phyloP scores from a whole-genome alignment of 1,284 basidiomycete genomes.

The Boletus semigastroideus region DNA sequence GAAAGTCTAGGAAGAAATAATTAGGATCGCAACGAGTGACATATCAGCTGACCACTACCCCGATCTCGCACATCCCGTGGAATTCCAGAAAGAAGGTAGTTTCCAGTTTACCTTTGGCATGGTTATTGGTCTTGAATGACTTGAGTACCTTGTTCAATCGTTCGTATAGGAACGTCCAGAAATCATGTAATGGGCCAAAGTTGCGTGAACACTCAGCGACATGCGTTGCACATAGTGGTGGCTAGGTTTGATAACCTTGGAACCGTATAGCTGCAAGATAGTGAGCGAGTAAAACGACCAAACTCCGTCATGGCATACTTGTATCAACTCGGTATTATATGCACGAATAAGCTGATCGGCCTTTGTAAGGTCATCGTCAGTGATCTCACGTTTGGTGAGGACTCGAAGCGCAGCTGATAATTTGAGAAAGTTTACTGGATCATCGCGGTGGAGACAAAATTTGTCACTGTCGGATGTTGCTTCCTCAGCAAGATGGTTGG shows the following conservation, averaged over 20 bases:
- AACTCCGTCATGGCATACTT: too few relatives aligned
- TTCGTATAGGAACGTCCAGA: constrained; percentile 30
- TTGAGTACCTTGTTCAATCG: constrained; percentile 30
- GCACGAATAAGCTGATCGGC: neutral
- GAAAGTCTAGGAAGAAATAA: too few relatives aligned
- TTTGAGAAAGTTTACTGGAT: neutral
- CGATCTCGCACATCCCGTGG: constrained; percentile 20
- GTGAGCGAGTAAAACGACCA: neutral
- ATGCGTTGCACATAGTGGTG: constrained; percentile 35
- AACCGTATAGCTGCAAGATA: constrained; percentile 21
- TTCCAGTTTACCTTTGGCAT: constrained; percentile 27
- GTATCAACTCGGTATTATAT: neutral
- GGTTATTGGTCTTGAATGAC: constrained; percentile 1
- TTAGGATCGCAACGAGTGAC: too few relatives aligned
- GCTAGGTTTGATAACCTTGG: constrained; percentile 28
- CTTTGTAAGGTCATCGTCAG: neutral
- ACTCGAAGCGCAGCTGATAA: neutral
- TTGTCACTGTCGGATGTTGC: too few relatives aligned
- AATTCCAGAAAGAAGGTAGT: constrained; percentile 37
- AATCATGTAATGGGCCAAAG: constrained; percentile 27
- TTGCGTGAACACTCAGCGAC: constrained; percentile 20
- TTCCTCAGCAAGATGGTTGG: neutral
- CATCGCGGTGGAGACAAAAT: neutral
- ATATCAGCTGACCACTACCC: too few relatives aligned
- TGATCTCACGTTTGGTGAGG: neutral